A percentile compares a stretch with the other conserved stretches of the same genome.
Conservation (phyloP, 176 grass and related monocot species). For the Coix lacrymajobi region DNA sequence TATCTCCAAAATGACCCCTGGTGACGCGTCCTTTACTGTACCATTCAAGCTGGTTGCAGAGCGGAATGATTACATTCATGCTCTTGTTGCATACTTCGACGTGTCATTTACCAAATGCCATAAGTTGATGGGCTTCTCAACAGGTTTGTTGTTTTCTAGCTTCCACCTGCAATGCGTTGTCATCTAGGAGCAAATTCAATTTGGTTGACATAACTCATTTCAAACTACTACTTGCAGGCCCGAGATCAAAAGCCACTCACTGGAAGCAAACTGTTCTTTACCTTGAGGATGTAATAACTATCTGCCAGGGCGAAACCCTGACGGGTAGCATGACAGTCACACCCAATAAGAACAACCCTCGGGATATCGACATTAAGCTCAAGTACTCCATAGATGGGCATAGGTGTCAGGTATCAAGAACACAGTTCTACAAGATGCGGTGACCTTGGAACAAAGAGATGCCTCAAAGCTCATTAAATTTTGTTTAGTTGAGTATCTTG, state of each 20-base stretch:
- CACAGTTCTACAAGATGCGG: conserved; percentile 95
- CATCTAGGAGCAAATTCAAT: neutral
- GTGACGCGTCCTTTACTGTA: conserved; percentile 78
- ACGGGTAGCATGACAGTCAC: conserved; percentile 68
- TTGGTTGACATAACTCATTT: neutral
- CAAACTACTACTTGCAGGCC: conserved; percentile 48
- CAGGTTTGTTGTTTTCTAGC: conserved; percentile 40
- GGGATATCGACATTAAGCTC: conserved; percentile 85
- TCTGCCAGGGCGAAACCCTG: conserved; percentile 79
- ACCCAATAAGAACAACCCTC: conserved; percentile 79
- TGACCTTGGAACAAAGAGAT: conserved; percentile 25
- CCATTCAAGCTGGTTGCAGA: conserved; percentile 90
- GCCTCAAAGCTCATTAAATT: neutral
- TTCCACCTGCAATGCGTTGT: neutral
- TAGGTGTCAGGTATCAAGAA: conserved; percentile 60
- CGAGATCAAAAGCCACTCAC: conserved; percentile 85
- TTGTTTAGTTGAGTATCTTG: neutral
- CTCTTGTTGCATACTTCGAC: conserved; percentile 89
- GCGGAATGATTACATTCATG: conserved; percentile 91
- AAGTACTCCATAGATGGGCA: conserved; percentile 72
- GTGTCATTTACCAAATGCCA: conserved; percentile 96
- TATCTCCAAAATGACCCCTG: conserved; percentile 88
- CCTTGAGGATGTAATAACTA: conserved; percentile 78
- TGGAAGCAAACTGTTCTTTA: conserved; percentile 99
- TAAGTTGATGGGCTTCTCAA: conserved; percentile 90